Evolutionary conservation across 352 stramenopile genomes (phyloP).

Genomic region (Globisporangium paroecandrum): DNA sequence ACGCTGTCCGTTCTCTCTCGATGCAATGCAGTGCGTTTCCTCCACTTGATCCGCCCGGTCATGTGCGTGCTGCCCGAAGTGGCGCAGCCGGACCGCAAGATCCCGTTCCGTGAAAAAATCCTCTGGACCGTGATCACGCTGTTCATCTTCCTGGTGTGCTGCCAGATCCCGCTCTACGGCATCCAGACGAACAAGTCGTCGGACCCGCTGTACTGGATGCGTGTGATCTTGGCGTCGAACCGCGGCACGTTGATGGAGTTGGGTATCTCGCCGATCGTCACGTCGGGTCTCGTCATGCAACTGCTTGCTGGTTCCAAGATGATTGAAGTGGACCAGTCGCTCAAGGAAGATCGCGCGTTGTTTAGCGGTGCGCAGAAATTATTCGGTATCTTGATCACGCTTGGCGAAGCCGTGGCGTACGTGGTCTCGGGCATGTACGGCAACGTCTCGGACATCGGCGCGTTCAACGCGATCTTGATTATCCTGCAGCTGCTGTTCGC

Average conservation of each 20-base stretch:
- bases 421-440: constrained; percentile 99
- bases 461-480: constrained; percentile 98
- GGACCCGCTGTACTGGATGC: constrained; percentile 99
- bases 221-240: constrained; percentile 99
- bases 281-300: constrained; percentile 99
- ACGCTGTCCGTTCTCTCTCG: background rate
- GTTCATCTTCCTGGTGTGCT: constrained; percentile 99
- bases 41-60: constrained; percentile 97
- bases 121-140: constrained; percentile 99
- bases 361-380: constrained; percentile 99
- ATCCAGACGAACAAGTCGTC: constrained; percentile 98
- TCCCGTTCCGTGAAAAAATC: constrained; percentile 99
- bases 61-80: constrained; percentile 99
- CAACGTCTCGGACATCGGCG: constrained; percentile 96
- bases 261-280: constrained; percentile 99
- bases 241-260: constrained; percentile 98
- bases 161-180: constrained; percentile 99
- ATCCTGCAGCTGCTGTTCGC: constrained; percentile 98
- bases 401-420: constrained; percentile 98
- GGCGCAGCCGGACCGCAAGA: constrained; percentile 95
- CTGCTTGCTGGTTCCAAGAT: constrained; percentile 97
- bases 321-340: constrained; percentile 98
- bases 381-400: constrained; percentile 99
- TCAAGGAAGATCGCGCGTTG: constrained; percentile 98
- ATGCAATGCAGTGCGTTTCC: constrained; percentile 87